These are phyloP conservation scores for Chaetothyriales sp. DNA, from an alignment of 2,329 filamentous ascomycete species.

Conservation along the genomic window DNA sequence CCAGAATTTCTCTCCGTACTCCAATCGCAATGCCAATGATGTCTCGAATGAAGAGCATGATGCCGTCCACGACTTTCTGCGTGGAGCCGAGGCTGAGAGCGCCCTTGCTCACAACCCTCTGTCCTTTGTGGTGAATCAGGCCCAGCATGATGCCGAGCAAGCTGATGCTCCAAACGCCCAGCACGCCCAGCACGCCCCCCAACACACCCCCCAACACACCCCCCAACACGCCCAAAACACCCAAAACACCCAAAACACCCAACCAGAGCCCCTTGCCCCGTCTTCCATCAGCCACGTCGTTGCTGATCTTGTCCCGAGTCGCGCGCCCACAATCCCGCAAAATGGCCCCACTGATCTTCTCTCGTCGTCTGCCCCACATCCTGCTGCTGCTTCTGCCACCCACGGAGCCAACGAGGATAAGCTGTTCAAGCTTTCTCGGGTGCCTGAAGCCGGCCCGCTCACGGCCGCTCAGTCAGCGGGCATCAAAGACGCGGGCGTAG, in stretches of 20 bases:
- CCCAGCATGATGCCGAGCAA: not conserved
- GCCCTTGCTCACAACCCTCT: not conserved
- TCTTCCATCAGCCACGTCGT: not conserved
- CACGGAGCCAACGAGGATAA: not conserved
- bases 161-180: not conserved
- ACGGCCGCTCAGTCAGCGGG: not conserved
- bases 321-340: not conserved
- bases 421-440: not conserved
- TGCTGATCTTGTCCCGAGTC: not conserved
- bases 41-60: constrained; percentile 19
- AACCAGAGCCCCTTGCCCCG: not conserved
- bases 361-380: not conserved
- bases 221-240: no score
- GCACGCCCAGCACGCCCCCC: not conserved
- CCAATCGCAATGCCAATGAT: constrained; percentile 13
- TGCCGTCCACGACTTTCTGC: constrained; percentile 16
- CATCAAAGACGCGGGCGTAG: constrained; percentile 26
- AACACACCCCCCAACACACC: no score
- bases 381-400: not conserved
- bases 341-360: not conserved
- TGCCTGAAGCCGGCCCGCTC: not conserved
- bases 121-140: not conserved
- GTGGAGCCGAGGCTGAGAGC: constrained; percentile 15
- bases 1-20: constrained; percentile 18
- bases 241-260: not conserved